These are phyloP conservation scores for Juglanconis juglandina DNA, from an alignment of 2,329 filamentous ascomycete species.

Conservation along the genomic window DNA sequence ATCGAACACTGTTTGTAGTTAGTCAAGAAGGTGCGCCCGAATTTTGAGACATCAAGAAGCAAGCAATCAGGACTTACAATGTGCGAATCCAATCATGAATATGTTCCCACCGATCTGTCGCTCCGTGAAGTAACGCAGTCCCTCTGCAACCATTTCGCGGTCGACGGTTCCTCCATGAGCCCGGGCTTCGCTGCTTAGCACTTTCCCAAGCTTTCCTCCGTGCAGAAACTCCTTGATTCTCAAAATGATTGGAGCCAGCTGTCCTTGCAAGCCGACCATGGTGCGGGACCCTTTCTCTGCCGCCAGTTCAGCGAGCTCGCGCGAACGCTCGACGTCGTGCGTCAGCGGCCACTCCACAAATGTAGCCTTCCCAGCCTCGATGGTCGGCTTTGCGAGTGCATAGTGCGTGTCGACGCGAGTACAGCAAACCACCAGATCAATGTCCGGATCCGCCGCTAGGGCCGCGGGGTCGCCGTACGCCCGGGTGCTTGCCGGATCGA, in stretches of 20 bases:
- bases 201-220: constrained; percentile 45
- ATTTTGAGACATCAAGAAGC: no score
- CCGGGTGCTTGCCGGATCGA: constrained; percentile 36
- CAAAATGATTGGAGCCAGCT: constrained; percentile 39
- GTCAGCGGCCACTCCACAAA: constrained; percentile 60
- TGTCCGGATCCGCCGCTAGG: constrained; percentile 44
- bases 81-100: constrained; percentile 39
- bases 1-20: constrained; percentile 40
- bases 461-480: constrained; percentile 49
- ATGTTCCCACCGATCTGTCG: constrained; percentile 44
- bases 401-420: constrained; percentile 54
- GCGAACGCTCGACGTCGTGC: constrained; percentile 36
- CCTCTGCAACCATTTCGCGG: constrained; percentile 29
- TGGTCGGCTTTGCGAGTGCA: constrained; percentile 39
- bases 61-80: constrained; percentile 31
- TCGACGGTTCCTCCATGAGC: constrained; percentile 34
- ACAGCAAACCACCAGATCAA: constrained; percentile 54
- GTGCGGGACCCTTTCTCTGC: constrained; percentile 26
- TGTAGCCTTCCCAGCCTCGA: constrained; percentile 49
- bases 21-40: neutral
- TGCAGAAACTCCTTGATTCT: constrained; percentile 44
- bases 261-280: constrained; percentile 51
- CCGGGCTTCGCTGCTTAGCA: constrained; percentile 48
- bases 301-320: constrained; percentile 37
- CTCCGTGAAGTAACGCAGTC: constrained; percentile 46